Percentiles rank a stretch among this genome's conserved stretches.
These are phyloP conservation scores for Melaleuca quinquenervia DNA, from an alignment of 345 rosid genomes.

Conservation along the genomic window DNA sequence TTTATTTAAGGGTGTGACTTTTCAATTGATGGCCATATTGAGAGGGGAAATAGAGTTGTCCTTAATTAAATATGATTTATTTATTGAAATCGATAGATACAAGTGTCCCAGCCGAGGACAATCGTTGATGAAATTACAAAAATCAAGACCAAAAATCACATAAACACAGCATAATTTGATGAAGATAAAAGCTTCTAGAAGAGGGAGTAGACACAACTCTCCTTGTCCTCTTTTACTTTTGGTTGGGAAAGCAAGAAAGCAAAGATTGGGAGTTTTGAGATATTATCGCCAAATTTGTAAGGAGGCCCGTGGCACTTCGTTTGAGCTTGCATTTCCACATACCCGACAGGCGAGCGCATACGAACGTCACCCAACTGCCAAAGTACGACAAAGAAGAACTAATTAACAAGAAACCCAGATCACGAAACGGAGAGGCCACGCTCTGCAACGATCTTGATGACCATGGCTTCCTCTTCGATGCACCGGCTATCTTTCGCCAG, in stretches of 20 bases:
- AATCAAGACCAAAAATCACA: background rate
- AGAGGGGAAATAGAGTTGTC: no score
- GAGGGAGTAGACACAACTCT: background rate
- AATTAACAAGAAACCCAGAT: background rate
- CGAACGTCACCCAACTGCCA: background rate
- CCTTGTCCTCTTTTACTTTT: background rate
- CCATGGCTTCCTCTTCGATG: background rate
- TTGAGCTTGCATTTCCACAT: background rate
- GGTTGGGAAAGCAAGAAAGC: background rate
- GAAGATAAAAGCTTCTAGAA: background rate
- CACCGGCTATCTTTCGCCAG: background rate
- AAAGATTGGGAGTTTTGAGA: background rate
- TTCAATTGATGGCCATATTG: no score
- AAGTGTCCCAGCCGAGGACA: background rate
- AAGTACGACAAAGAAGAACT: background rate
- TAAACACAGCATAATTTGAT: background rate
- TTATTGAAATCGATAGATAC: background rate
- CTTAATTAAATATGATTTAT: background rate
- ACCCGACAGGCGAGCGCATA: background rate
- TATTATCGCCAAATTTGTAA: background rate
- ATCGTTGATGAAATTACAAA: background rate
- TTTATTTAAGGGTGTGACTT: background rate
- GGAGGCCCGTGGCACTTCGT: background rate
- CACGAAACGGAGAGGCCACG: background rate
- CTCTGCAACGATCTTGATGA: background rate